phyloP scores from a whole-genome alignment of 2,329 filamentous ascomycete species.

The Emmonsiellopsis sp. region DNA sequence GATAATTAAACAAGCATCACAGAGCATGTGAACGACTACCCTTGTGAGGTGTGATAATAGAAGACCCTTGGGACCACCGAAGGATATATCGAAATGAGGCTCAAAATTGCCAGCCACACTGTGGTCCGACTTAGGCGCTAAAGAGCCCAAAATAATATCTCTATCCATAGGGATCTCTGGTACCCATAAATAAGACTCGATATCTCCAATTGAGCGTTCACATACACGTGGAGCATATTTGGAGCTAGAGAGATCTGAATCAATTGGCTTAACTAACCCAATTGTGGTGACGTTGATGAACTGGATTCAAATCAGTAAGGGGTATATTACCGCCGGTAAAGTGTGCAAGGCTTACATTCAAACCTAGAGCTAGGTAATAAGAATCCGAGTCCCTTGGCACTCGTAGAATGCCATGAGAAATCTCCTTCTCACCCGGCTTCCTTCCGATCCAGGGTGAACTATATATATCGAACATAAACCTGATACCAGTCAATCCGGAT shows the following conservation, averaged over 20 bases:
- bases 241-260: not conserved
- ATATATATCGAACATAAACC: slow-evolving; percentile 1
- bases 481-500: slow-evolving; percentile 1
- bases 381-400: not conserved
- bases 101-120: not conserved
- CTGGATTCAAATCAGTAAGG: not conserved
- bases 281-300: not conserved
- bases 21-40: slow-evolving; percentile 1
- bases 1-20: not conserved
- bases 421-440: not conserved
- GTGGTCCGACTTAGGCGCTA: not conserved
- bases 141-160: not conserved
- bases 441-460: not conserved
- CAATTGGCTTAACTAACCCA: not conserved
- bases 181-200: not conserved
- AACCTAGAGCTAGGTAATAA: not conserved
- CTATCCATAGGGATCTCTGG: not conserved
- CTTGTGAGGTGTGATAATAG: not conserved
- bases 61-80: slow-evolving; percentile 1
- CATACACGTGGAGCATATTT: not conserved
- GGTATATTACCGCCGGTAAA: not conserved
- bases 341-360: not conserved
- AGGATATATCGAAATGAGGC: slow-evolving; percentile 1
- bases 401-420: not conserved
- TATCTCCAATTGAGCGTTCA: not conserved